Evolutionary conservation across 345 rosid genomes (phyloP).

Genomic region (Brassica incana): DNA sequence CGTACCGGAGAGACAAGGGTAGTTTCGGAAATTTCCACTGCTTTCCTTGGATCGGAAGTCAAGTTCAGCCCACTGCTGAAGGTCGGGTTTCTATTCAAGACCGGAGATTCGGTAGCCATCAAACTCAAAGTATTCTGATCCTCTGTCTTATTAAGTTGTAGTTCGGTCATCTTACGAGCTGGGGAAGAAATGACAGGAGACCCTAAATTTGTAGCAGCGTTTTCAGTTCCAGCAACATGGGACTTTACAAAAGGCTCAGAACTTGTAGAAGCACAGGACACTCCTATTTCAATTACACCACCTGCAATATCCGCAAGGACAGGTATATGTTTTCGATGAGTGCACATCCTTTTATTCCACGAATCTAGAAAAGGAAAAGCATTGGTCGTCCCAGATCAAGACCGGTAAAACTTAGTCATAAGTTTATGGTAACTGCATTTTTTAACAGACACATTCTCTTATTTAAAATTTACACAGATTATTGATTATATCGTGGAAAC

Average conservation of each 20-base stretch:
- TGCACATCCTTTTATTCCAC: neutral
- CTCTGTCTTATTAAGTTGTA: constrained; percentile 41
- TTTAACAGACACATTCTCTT: neutral
- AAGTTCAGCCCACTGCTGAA: constrained; percentile 53
- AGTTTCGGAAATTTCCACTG: constrained; percentile 46
- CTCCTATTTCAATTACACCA: constrained; percentile 24
- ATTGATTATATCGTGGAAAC: neutral
- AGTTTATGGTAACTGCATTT: constrained; percentile 4
- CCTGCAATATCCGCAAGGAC: constrained; percentile 34
- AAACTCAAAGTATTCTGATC: constrained; percentile 41
- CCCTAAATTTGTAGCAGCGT: constrained; percentile 40
- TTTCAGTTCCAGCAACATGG: constrained; percentile 42
- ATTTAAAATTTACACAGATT: neutral
- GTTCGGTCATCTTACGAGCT: constrained; percentile 40
- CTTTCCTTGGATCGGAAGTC: constrained; percentile 51
- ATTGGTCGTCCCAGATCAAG: neutral
- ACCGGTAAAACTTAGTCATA: constrained; percentile 5
- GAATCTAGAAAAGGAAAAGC: constrained; percentile 5
- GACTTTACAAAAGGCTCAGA: constrained; percentile 39
- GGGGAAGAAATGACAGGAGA: constrained; percentile 50
- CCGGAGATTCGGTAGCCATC: constrained; percentile 38
- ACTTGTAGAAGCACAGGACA: constrained; percentile 29
- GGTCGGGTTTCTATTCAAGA: constrained; percentile 44
- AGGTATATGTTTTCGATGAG: constrained; percentile 6
- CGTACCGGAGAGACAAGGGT: constrained; percentile 34